phyloP scores from a whole-genome alignment of 768 basidiomycete genomes.

The Leccinum rimulosum region DNA sequence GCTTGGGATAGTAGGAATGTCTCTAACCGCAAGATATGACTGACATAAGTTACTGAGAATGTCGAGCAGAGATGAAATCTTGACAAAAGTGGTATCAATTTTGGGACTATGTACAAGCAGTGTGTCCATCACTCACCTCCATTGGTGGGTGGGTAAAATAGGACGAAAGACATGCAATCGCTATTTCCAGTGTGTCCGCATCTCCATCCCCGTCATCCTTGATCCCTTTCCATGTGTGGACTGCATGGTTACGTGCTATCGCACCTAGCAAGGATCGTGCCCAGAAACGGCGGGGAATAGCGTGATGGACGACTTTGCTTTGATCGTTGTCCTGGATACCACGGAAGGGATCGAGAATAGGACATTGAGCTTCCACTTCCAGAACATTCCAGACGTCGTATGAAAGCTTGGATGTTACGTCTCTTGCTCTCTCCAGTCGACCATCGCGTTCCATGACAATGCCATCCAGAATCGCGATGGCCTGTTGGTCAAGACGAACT shows the following conservation, averaged over 20 bases:
- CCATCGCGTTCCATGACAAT: constrained; percentile 38
- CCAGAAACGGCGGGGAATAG: constrained; percentile 50
- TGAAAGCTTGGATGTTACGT: constrained; percentile 38
- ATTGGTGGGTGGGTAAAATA: constrained; percentile 47
- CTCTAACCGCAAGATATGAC: constrained; percentile 32
- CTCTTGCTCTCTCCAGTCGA: constrained; percentile 39
- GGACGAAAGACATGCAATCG: constrained; percentile 49
- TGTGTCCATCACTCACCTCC: constrained; percentile 34
- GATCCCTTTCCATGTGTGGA: constrained; percentile 37
- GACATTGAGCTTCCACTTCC: constrained; percentile 36
- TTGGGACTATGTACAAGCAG: not conserved
- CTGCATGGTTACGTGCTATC: constrained; percentile 42
- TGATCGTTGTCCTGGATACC: constrained; percentile 13
- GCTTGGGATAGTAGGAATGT: constrained; percentile 28
- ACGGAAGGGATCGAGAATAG: constrained; percentile 33
- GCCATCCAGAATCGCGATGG: constrained; percentile 39
- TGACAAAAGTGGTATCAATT: not conserved
- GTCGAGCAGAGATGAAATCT: constrained; percentile 44
- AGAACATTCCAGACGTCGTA: constrained; percentile 59
- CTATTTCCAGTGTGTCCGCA: constrained; percentile 39
- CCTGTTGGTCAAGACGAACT: constrained; percentile 41
- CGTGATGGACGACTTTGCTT: constrained; percentile 22
- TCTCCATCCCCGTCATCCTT: constrained; percentile 8
- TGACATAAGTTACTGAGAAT: constrained; percentile 41
- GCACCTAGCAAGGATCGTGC: constrained; percentile 42